Evolutionary conservation across 2,329 filamentous ascomycete species (phyloP).

Genomic region (Erysiphe pulchra): DNA sequence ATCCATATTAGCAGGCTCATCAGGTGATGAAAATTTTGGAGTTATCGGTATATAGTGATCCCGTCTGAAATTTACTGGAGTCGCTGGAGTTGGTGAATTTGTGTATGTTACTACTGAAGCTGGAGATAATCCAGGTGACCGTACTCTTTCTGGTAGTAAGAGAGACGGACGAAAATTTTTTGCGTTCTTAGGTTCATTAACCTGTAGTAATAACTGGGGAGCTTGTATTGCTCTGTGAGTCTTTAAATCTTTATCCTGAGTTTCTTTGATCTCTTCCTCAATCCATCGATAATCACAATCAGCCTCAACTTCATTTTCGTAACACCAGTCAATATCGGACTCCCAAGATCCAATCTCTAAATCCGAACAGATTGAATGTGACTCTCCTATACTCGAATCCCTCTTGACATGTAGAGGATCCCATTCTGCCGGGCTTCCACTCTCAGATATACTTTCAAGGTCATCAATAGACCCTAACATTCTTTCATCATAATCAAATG

Average conservation of each 20-base stretch:
- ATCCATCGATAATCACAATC: constrained; percentile 43
- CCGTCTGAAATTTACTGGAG: no score
- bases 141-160: constrained; percentile 8
- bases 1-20: no score
- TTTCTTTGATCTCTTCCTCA: constrained; percentile 14
- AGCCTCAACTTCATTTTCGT: constrained; percentile 40
- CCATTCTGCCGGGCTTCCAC: no score
- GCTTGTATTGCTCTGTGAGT: constrained; percentile 2
- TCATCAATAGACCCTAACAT: no score
- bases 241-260: constrained; percentile 16
- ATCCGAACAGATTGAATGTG: neutral
- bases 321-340: constrained; percentile 44
- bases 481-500: no score
- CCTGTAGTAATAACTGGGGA: constrained; percentile 7
- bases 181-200: constrained; percentile 7
- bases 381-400: neutral
- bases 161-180: constrained; percentile 12
- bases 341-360: constrained; percentile 28
- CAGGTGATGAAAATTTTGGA: no score
- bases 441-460: no score
- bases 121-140: constrained; percentile 12
- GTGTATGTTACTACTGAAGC: constrained; percentile 5
- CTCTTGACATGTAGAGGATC: no score
- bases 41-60: no score
- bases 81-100: neutral